A percentile compares a stretch with the other conserved stretches of the same genome.
Conservation (phyloP, 2,329 filamentous ascomycete species). For the Thielaviopsis euricoi region DNA sequence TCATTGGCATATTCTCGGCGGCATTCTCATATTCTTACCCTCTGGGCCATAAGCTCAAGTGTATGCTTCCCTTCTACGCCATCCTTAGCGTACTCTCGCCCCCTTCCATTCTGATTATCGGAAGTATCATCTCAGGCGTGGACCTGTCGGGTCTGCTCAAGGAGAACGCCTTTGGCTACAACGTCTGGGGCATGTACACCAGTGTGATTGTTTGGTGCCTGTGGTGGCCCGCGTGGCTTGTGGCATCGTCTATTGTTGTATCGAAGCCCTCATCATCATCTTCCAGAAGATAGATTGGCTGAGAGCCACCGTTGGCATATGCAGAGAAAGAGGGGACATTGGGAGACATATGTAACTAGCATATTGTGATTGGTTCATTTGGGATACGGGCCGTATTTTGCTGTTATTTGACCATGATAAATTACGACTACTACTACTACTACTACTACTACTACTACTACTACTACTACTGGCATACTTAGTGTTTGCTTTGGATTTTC, state of each 20-base stretch:
- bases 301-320: background rate
- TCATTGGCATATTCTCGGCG: conserved; percentile 62
- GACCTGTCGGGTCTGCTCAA: conserved; percentile 43
- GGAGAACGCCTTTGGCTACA: conserved; percentile 72
- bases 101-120: conserved; percentile 34
- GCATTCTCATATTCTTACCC: conserved; percentile 63
- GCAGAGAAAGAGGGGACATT: background rate
- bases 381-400: background rate
- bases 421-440: background rate
- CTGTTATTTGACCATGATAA: background rate
- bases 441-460: background rate
- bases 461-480: background rate
- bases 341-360: background rate
- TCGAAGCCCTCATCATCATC: conserved; percentile 18
- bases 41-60: conserved; percentile 23
- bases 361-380: background rate
- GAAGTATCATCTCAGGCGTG: conserved; percentile 24
- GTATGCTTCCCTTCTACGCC: conserved; percentile 23
- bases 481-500: background rate
- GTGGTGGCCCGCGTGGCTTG: conserved; percentile 87
- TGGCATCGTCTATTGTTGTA: conserved; percentile 40
- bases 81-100: conserved; percentile 45
- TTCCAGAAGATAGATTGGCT: conserved; percentile 1
- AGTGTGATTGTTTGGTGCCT: conserved; percentile 83
- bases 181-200: conserved; percentile 78